Base-by-base conservation (phyloP, 768 basidiomycete species). In the Russula griseocarnosa region DNA sequence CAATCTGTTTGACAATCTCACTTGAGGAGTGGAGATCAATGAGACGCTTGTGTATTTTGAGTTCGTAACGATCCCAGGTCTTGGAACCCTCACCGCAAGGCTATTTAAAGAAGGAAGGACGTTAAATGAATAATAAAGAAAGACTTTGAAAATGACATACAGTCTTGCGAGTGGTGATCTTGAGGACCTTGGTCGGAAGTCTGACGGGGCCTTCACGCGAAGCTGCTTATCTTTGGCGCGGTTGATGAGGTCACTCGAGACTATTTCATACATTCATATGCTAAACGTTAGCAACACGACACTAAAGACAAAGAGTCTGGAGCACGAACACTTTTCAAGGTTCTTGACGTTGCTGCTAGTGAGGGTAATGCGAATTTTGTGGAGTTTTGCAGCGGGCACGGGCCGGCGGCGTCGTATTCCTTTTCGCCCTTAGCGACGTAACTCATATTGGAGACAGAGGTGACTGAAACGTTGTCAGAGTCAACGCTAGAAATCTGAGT, bases 81-180 rank as follows among this genome's bases (percentile, higher is more conserved):
- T 99, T 99, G 71, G 97, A 98, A 83, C 97, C 97, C 80, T 98
- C 97, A 92, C 97, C 97, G 74, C 97, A 98, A 78, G 97, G 92
- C 92, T 97, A 71, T 10, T 65, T 49, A 42, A 42, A 13, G 40
- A 47, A 30, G 22, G 54, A 26, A 3, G 20, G 22, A 24, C 54
- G 62, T 44, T 56, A 66, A 26, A 28, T 42, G 60, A 59, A 4
- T 16, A 10, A 9, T 20, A 9, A 24, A 7, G 36, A 14, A 47
- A 26, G 18, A 11, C 5, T 36, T 32, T 10, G 0, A 32, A 22
- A 14, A 32, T 22, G 10, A 82, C 91, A 69, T 66, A 94, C 94
- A 69, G 97, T 96, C 79, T 99, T 99, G 74, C 97, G 91, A 79
- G 96, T 99, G 78, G 94, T 97, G 82, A 98, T 94, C 80, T 92